Base-by-base conservation (phyloP, 345 rosid species). In the Acer saccharum region DNA sequence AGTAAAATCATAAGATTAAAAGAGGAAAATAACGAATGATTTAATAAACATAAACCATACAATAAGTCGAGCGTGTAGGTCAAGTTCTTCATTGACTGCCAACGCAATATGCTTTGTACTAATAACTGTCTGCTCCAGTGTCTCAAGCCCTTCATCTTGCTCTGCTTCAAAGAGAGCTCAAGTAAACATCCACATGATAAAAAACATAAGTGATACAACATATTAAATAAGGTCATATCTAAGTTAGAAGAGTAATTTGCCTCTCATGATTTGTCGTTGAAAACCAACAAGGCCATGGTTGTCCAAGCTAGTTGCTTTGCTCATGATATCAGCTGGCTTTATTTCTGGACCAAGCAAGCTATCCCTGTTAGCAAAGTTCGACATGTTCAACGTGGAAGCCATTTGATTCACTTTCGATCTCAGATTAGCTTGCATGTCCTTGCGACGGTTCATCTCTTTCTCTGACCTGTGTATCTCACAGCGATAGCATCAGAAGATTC, bases 61-160 rank as follows among this genome's bases (percentile, higher is more conserved):
- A 74, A 94, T 91, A 73, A 94, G 93, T 76, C 98, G 88, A 14
- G 97, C 83, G 82, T 94, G 98, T 76, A 94, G 88, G 78, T 84
- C 81, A 74, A 94, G 98, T 79, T 94, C 98, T 86, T 94, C 98
- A 54, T 90, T 90, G 73, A 94, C 97, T 55, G 98, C 94, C 82
- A 92, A 67, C 27, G 98, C 97, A 74, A 94, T 92, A 76, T 94
- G 98, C 82, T 94, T 94, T 55, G 98, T 90, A 84, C 98, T 94
- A 80, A 82, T 84, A 48, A 92, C 96, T 2, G 98, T 90, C 77
- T 82, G 95, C 84, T 94, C 98, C 86, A 96, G 85, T 83, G 92
- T 81, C 86, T 89, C 99, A 77, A 96, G 98, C 68, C 97, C 99
- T 77, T 96, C 99, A 75, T 96, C 99, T 94, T 96, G 99, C 83